Evolutionary conservation across 345 rosid genomes (phyloP), one percentile per base, ranked within the genome.

Genomic region (Sonneratia caseolaris): DNA sequence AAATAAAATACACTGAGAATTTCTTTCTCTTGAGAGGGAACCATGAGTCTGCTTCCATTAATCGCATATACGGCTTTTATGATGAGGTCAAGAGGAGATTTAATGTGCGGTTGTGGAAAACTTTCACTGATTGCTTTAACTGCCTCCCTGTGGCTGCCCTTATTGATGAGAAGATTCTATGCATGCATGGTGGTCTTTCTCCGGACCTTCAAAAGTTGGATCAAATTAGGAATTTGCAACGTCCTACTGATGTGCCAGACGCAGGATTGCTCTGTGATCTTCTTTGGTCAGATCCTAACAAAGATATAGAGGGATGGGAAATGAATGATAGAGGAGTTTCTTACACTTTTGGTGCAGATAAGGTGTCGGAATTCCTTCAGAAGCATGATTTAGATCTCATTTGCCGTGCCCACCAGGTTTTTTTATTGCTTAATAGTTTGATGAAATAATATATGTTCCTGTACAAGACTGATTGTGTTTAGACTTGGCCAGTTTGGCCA

Each of bases 401-500:
- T 76, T 91, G 97, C 62, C 97, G 92, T 68, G 97, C 98, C 69
- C 98, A 90, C 76, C 98, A 92, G 96, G 97, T 91, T 81, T 74
- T 5, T 37, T 45, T 16, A 40, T 8, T 10, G 35, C 74, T 47
- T 61, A 61, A 2, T 71, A 18, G 9, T 64, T 13, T 51, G 15
- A 49, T 0, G 0, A 32, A 18, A 51, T 32, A 22, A 16, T 19
- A 22, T 49, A 45, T 7, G 15, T n/a, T 16, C 24, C 32, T 72
- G 35, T 59, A 53, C 45, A 56, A 18, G n/a, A 64, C 74, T 49
- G 27, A 19, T 48, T 51, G 38, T 40, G 45, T 27, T 57, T 9
- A 19, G 38, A 64, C 32, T 15, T 61, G 36, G 18, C 1, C 7
- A 62, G 14, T 27, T 62, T 35, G 19, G 37, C 18, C 38, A 62